A percentile compares a stretch with the other conserved stretches of the same genome.
phyloP scores from a whole-genome alignment of 441 rosid genomes.

The Adansonia madagascariensis region DNA sequence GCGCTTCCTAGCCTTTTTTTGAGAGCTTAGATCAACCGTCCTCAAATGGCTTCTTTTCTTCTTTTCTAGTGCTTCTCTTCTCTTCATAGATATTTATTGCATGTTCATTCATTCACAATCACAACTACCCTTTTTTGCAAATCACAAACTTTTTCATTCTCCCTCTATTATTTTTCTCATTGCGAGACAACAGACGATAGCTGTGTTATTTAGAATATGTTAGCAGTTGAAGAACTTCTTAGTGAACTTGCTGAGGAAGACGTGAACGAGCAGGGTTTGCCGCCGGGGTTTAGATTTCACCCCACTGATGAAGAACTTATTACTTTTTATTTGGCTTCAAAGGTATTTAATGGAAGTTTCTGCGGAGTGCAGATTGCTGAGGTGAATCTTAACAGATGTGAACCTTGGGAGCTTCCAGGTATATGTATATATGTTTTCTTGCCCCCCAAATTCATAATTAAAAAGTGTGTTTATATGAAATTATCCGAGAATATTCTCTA shows the following conservation, averaged over 20 bases:
- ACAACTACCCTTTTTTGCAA: background rate
- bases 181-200: background rate
- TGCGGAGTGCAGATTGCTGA: constrained; percentile 78
- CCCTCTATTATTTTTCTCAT: background rate
- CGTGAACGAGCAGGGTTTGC: constrained; percentile 65
- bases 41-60: constrained; percentile 11
- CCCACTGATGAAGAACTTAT: constrained; percentile 97
- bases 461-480: background rate
- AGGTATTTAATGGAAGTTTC: constrained; percentile 73
- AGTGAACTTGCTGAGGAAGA: constrained; percentile 67
- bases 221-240: constrained; percentile 68
- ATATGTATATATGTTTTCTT: constrained; percentile 29
- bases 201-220: constrained; percentile 35
- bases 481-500: constrained; percentile 2
- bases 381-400: constrained; percentile 91
- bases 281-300: constrained; percentile 94
- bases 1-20: constrained; percentile 28
- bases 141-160: background rate
- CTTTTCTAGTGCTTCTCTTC: constrained; percentile 42
- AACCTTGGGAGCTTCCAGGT: constrained; percentile 99
- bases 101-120: constrained; percentile 27
- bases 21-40: constrained; percentile 27
- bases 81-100: constrained; percentile 32
- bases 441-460: background rate
- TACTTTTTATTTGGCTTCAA: constrained; percentile 86